These are phyloP conservation scores for Helotiales sp. DNA, from an alignment of 2,329 filamentous ascomycete genomes.

Conservation along the genomic window DNA sequence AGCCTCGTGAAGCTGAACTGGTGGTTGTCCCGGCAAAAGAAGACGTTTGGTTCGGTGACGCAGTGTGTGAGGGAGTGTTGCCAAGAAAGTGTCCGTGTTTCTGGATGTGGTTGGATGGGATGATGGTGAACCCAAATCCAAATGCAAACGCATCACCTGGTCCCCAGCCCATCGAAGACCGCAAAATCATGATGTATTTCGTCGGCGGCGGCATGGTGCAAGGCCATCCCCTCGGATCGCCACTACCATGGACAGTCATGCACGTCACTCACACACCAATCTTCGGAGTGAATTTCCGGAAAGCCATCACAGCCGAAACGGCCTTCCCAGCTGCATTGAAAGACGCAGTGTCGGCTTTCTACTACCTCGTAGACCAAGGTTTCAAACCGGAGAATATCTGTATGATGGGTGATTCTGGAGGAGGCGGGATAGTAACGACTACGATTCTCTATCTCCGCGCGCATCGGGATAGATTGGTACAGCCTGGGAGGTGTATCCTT, in stretches of 20 bases:
- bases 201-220: conserved; percentile 4
- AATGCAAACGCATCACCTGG: background rate
- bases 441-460: background rate
- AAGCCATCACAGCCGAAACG: background rate
- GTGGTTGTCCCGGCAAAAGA: background rate
- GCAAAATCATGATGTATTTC: conserved; percentile 4
- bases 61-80: background rate
- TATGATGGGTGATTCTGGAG: conserved; percentile 1
- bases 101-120: background rate
- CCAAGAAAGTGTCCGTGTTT: background rate
- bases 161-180: background rate
- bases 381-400: background rate
- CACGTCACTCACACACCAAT: background rate
- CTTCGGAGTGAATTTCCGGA: conserved; percentile 12
- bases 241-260: background rate
- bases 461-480: background rate
- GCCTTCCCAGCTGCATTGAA: conserved; percentile 12
- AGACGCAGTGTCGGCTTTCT: conserved; percentile 4
- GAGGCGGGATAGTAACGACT: background rate
- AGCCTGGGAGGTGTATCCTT: conserved; percentile 3
- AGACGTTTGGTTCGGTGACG: background rate
- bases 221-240: conserved; percentile 6
- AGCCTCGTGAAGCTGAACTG: background rate
- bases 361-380: background rate
- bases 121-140: background rate